phyloP scores from a whole-genome alignment of 2,329 filamentous ascomycete genomes.

The Ophiostoma himal-ulmi region DNA sequence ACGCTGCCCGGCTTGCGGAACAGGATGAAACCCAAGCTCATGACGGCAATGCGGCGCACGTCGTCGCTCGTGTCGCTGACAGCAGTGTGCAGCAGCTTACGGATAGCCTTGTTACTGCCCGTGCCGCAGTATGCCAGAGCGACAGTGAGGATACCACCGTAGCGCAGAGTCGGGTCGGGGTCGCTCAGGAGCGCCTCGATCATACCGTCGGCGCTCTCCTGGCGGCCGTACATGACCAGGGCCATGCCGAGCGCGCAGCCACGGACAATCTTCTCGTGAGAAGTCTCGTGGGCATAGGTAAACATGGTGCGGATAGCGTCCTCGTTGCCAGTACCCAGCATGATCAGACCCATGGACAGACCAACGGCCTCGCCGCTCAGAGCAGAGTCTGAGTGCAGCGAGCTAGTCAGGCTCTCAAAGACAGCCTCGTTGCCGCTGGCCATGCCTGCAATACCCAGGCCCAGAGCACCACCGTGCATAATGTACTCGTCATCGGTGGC shows the following conservation, averaged over 20 bases:
- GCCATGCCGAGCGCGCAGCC: constrained; percentile 95
- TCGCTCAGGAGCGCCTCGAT: constrained; percentile 91
- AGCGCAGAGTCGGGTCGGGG: constrained; percentile 85
- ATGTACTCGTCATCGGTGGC: constrained; percentile 84
- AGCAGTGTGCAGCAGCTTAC: constrained; percentile 88
- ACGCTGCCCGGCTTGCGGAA: constrained; percentile 97
- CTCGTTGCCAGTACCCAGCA: constrained; percentile 95
- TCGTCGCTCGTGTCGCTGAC: constrained; percentile 98
- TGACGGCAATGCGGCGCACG: constrained; percentile 89
- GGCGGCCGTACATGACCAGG: constrained; percentile 93
- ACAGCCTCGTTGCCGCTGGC: constrained; percentile 85
- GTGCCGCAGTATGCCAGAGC: constrained; percentile 95
- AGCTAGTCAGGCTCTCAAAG: constrained; percentile 82
- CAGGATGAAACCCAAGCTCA: constrained; percentile 96
- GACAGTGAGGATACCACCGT: constrained; percentile 98
- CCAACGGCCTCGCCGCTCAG: constrained; percentile 96
- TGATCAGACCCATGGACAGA: constrained; percentile 92
- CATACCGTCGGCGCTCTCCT: constrained; percentile 89
- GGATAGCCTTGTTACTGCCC: constrained; percentile 96
- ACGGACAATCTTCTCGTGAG: constrained; percentile 97
- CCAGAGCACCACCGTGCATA: constrained; percentile 91
- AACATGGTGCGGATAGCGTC: constrained; percentile 95
- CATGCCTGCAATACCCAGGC: constrained; percentile 95
- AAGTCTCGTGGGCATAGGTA: constrained; percentile 93
- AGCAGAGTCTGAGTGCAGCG: constrained; percentile 88